phyloP scores from a whole-genome alignment of 2,329 filamentous ascomycete species.

The Huntiella abstrusa region DNA sequence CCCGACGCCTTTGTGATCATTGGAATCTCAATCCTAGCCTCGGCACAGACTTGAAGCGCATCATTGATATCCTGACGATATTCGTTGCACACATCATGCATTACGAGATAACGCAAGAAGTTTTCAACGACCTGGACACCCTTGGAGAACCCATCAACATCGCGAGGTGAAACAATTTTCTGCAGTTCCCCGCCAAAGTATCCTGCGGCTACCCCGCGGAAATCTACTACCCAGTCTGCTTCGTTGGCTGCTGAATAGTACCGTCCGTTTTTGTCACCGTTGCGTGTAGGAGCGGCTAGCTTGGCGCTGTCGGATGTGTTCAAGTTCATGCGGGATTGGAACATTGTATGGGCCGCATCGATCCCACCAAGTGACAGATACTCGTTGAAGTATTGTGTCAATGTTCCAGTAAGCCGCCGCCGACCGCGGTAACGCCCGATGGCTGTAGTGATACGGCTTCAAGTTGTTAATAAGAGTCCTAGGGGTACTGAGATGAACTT shows the following conservation, averaged over 20 bases:
- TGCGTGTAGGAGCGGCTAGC: slow-evolving; percentile 24
- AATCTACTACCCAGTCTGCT: slow-evolving; percentile 57
- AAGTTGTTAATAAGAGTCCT: neutral
- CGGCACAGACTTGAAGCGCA: slow-evolving; percentile 47
- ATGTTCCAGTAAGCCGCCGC: slow-evolving; percentile 50
- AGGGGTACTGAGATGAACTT: slow-evolving; percentile 9
- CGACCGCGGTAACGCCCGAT: slow-evolving; percentile 22
- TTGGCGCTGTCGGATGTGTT: slow-evolving; percentile 39
- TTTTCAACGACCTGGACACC: slow-evolving; percentile 47
- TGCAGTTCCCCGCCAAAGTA: slow-evolving; percentile 41
- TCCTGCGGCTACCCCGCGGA: slow-evolving; percentile 54
- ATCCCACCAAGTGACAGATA: slow-evolving; percentile 75
- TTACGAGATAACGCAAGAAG: slow-evolving; percentile 73
- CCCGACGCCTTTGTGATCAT: slow-evolving; percentile 31
- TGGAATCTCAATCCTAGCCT: slow-evolving; percentile 48
- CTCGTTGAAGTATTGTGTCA: slow-evolving; percentile 49
- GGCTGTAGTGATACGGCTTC: slow-evolving; percentile 5
- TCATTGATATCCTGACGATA: slow-evolving; percentile 46
- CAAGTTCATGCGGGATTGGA: slow-evolving; percentile 25
- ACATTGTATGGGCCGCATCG: slow-evolving; percentile 35
- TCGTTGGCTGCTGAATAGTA: slow-evolving; percentile 21
- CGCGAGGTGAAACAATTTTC: neutral
- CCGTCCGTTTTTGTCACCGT: slow-evolving; percentile 36
- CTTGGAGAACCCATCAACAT: slow-evolving; percentile 19
- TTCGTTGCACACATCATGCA: slow-evolving; percentile 75